Evolutionary conservation across 2,329 filamentous ascomycete genomes (phyloP), one percentile per base, ranked within the genome.

Genomic region (Aureobasidium musti): DNA sequence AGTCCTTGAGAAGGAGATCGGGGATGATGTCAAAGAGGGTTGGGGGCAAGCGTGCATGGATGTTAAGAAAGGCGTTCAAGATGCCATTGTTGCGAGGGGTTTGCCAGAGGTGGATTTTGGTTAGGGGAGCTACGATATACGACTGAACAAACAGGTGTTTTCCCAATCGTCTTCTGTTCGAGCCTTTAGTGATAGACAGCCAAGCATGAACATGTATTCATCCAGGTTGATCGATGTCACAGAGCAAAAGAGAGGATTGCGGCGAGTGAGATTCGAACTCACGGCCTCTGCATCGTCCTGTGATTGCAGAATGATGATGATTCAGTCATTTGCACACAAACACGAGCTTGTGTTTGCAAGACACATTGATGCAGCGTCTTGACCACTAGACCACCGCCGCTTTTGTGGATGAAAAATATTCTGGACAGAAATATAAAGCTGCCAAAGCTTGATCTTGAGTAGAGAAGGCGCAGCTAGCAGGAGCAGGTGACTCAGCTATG

Each of bases 41-140:
- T 82, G 80, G 80, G 69, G 66, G 3, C 68, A 72, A 17, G 77
- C 78, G 8, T 57, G 85, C 26, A 66, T 68, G 28, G 75, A 63
- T 43, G 75, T 85, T 30, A 79, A 79, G 68, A 68, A 73, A 7
- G 75, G 73, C 53, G 77, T 86, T n/a, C 73, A 78, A 54, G 73
- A 72, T 28, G 82, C 80, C 28, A 75, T 82, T 26, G 72, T 71
- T 57, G 75, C 75, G 68, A 78, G 83, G 66, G 81, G 81, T 0
- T 67, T 86, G 63, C 81, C 82, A 1, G 71, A 67, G 19, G 77
- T 84, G 49, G 77, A 79, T 11, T 80, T 83, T 70, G 75, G 60
- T 37, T 23, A 39, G 17, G 28, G 7, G 26, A 33, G 17, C 17
- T n/a, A 17, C 7, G 8, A 17, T 3, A 10, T 3, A 7, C 4